These are phyloP conservation scores for Aspergillus avenaceus DNA, from an alignment of 495 filamentous ascomycete species.

Conservation along the genomic window DNA sequence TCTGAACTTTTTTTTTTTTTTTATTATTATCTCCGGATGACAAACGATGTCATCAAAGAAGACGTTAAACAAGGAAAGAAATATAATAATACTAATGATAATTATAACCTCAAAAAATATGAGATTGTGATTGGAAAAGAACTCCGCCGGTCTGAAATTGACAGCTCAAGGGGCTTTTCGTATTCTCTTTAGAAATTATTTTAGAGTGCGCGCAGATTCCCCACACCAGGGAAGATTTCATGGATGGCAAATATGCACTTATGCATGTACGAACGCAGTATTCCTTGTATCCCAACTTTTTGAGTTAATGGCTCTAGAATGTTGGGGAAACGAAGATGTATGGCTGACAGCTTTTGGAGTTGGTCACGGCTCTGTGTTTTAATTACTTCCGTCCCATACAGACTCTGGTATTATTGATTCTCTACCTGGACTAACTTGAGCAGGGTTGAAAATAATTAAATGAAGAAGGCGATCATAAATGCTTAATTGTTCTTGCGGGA, in stretches of 20 bases:
- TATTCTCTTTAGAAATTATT: background rate
- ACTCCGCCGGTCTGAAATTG: background rate
- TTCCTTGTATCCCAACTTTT: constrained; percentile 2
- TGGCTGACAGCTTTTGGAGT: background rate
- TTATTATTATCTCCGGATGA: too few relatives aligned
- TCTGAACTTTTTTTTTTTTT: too few relatives aligned
- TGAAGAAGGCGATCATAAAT: background rate
- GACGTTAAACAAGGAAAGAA: too few relatives aligned
- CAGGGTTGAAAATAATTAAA: background rate
- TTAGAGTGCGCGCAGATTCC: constrained; percentile 1
- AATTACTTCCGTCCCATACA: background rate
- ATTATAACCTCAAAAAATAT: too few relatives aligned
- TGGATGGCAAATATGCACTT: background rate
- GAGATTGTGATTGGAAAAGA: background rate
- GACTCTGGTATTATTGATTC: background rate
- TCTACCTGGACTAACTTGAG: background rate
- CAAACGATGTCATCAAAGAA: too few relatives aligned
- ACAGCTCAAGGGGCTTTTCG: too few relatives aligned
- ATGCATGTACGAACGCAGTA: background rate
- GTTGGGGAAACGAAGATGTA: background rate
- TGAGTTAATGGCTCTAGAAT: background rate
- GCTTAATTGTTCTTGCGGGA: background rate
- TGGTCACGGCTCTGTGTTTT: background rate
- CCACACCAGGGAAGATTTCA: background rate
- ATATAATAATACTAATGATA: too few relatives aligned